Evolutionary conservation across 2,329 filamentous ascomycete species (phyloP).

Genomic region (Scorias spongiosa): DNA sequence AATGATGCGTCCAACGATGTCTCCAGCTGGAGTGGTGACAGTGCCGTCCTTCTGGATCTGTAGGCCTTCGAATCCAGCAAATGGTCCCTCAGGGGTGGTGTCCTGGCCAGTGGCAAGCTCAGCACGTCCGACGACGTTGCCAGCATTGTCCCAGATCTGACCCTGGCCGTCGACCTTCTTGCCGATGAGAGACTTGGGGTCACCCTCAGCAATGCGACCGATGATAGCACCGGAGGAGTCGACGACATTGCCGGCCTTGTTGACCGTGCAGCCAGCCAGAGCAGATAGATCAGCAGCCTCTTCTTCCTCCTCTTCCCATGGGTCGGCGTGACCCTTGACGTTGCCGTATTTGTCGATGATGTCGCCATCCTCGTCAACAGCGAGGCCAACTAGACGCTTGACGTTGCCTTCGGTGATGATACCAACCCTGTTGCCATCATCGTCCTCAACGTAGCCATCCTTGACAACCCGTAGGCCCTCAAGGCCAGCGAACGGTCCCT

Average conservation of each 20-base stretch:
- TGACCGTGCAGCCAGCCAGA: slow-evolving; percentile 47
- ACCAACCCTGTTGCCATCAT: slow-evolving; percentile 64
- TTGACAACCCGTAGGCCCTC: slow-evolving; percentile 50
- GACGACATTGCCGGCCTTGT: slow-evolving; percentile 48
- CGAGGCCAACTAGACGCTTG: slow-evolving; percentile 56
- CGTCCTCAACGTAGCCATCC: slow-evolving; percentile 58
- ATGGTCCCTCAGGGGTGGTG: slow-evolving; percentile 38
- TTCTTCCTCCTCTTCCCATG: slow-evolving; percentile 31
- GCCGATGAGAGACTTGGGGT: slow-evolving; percentile 40
- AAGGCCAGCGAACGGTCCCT: slow-evolving; percentile 55
- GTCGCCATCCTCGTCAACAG: slow-evolving; percentile 70
- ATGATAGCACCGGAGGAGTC: slow-evolving; percentile 43
- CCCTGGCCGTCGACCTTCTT: slow-evolving; percentile 48
- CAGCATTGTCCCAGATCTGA: slow-evolving; percentile 48
- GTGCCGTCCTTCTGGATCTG: slow-evolving; percentile 43
- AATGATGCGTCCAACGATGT: slow-evolving; percentile 34
- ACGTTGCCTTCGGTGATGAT: slow-evolving; percentile 54
- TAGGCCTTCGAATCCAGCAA: slow-evolving; percentile 43
- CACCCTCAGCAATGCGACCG: slow-evolving; percentile 42
- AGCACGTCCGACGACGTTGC: slow-evolving; percentile 44
- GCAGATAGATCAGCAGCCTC: slow-evolving; percentile 39
- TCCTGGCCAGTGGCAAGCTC: slow-evolving; percentile 41
- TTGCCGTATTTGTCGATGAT: slow-evolving; percentile 62
- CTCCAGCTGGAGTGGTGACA: slow-evolving; percentile 30
- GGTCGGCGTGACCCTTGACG: slow-evolving; percentile 43